Evolutionary conservation across 2,329 filamentous ascomycete genomes (phyloP).

Genomic region (Chaetomium globosum): DNA sequence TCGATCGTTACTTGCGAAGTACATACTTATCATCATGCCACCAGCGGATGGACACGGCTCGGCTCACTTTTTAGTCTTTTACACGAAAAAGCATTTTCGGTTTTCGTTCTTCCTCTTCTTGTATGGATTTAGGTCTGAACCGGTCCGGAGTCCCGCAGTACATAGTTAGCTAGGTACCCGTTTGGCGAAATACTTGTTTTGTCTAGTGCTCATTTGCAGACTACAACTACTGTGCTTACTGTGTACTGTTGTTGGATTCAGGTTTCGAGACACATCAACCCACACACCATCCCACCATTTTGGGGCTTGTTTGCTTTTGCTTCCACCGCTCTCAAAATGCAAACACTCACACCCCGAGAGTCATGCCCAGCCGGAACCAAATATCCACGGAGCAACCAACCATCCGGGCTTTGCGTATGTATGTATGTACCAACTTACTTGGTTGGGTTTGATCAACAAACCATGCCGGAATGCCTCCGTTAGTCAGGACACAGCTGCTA

Average conservation of each 20-base stretch:
- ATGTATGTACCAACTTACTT: background rate
- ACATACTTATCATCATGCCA: constrained; percentile 3
- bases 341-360: background rate
- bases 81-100: background rate
- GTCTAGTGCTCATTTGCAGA: background rate
- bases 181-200: background rate
- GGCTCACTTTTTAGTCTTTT: background rate
- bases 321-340: background rate
- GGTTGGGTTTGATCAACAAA: background rate
- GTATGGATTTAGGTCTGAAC: constrained; percentile 8
- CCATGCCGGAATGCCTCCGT: background rate
- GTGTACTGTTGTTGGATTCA: background rate
- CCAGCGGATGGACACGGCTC: background rate
- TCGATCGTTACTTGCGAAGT: constrained; percentile 11
- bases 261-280: background rate
- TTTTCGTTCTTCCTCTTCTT: constrained; percentile 24
- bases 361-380: background rate
- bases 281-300: background rate
- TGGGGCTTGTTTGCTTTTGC: background rate
- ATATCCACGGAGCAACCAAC: background rate
- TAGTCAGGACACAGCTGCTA: background rate
- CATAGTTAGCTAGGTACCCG: background rate
- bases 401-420: background rate
- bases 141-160: background rate
- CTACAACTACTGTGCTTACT: background rate